A percentile compares a stretch with the other conserved stretches of the same genome.
These are phyloP conservation scores for Chenopodium berlandieri DNA, from an alignment of 148 eudicot genomes.

Conservation along the genomic window DNA sequence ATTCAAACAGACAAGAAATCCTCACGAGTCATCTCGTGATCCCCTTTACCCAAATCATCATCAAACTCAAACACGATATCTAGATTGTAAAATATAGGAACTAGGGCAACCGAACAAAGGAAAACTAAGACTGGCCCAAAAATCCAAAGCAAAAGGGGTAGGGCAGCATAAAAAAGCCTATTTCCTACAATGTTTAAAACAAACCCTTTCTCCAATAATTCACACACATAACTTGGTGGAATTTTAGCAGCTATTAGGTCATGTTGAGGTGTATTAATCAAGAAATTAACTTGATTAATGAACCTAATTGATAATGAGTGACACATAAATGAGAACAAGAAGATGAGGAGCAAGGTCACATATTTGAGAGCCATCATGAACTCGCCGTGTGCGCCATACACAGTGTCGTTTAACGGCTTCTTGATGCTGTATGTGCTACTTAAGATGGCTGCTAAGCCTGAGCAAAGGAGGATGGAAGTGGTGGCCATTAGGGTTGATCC, in stretches of 20 bases:
- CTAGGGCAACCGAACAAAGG: slow-evolving; percentile 27
- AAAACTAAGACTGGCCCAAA: slow-evolving; percentile 38
- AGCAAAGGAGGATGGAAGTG: slow-evolving; percentile 80
- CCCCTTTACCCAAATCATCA: slow-evolving; percentile 16
- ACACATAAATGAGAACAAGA: slow-evolving; percentile 75
- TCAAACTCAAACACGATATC: slow-evolving; percentile 27
- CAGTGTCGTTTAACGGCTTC: slow-evolving; percentile 71
- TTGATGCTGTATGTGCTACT: slow-evolving; percentile 93
- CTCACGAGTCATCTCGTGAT: slow-evolving; percentile 18
- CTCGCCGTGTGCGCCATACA: slow-evolving; percentile 88
- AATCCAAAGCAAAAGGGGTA: slow-evolving; percentile 41
- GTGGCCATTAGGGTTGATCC: slow-evolving; percentile 98
- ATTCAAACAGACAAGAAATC: slow-evolving; percentile 19
- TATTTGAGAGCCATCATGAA: slow-evolving; percentile 88
- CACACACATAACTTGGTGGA: slow-evolving; percentile 26
- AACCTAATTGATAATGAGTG: slow-evolving; percentile 86
- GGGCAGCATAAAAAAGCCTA: slow-evolving; percentile 38
- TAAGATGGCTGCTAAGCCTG: slow-evolving; percentile 81
- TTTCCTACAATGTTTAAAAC: slow-evolving; percentile 32
- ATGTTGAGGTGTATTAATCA: slow-evolving; percentile 28
- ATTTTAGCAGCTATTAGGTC: slow-evolving; percentile 13
- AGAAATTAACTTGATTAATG: slow-evolving; percentile 75
- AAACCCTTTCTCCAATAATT: slow-evolving; percentile 34
- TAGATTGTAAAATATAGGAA: slow-evolving; percentile 38
- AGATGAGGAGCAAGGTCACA: slow-evolving; percentile 63